Percentiles rank a stretch among this genome's conserved stretches.
These are phyloP conservation scores for Cerrena zonata DNA, from an alignment of 1,284 basidiomycete species.

Conservation along the genomic window DNA sequence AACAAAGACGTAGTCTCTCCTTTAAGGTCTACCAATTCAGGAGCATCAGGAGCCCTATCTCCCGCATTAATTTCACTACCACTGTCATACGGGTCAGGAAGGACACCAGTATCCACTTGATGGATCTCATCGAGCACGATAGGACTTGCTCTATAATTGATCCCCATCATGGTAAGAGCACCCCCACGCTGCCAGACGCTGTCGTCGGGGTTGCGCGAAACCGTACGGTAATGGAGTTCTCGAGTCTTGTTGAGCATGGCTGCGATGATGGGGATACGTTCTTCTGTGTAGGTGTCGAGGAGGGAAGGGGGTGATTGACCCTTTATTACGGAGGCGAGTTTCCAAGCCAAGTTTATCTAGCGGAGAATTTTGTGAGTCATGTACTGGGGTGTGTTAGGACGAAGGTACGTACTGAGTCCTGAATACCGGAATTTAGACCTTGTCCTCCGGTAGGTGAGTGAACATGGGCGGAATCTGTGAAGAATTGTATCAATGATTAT, in stretches of 20 bases:
- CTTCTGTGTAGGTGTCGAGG: conserved; percentile 16
- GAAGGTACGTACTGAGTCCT: too few species aligned
- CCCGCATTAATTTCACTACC: conserved; percentile 29
- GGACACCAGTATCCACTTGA: conserved; percentile 7
- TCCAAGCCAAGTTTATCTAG: background rate
- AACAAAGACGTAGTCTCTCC: conserved; percentile 13
- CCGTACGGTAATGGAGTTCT: background rate
- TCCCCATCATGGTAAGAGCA: conserved; percentile 33
- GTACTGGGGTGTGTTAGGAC: too few species aligned
- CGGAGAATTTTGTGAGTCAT: too few species aligned
- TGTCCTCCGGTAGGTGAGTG: too few species aligned
- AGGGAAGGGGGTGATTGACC: background rate
- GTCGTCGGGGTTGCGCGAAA: conserved; percentile 4
- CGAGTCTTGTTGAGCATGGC: conserved; percentile 17
- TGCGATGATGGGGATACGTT: conserved; percentile 20
- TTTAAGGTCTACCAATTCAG: conserved; percentile 21
- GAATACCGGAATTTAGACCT: too few species aligned
- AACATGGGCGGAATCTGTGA: too few species aligned
- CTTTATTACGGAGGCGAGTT: background rate
- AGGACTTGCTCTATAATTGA: conserved; percentile 41
- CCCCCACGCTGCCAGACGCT: conserved; percentile 8
- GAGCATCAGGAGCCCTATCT: conserved; percentile 39
- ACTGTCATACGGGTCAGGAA: conserved; percentile 5
- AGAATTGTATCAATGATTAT: too few species aligned
- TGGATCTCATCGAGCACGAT: conserved; percentile 33